Evolutionary conservation across 148 eudicot species (phyloP), one percentile per base, ranked within the genome.

Genomic region (Mesembryanthemum crystallinum): DNA sequence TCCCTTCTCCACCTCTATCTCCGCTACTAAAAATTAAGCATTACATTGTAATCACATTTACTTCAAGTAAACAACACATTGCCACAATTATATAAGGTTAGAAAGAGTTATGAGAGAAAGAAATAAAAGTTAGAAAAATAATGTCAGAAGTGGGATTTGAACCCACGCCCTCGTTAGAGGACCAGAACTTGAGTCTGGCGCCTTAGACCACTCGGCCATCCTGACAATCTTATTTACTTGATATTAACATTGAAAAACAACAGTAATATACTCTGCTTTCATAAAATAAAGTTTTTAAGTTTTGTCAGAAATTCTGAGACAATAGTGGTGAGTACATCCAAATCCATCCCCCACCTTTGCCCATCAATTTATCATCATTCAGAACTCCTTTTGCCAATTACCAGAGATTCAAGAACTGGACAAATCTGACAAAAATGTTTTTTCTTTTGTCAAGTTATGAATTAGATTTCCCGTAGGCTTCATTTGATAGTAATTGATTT

Each of bases 161-260:
- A 63, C 67, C 67, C 67, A 30, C 67, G 67, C 67, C 42, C 39
- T 61, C 35, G 8, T 2, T 9, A 10, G 65, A 61, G 8, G 65
- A 61, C 65, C 67, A 63, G 39, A 63, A 63, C 42, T 63, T 63
- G 67, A 63, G 42, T 63, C 67, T 32, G 42, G 67, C 39, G 67
- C 67, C 67, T 63, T 32, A 63, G 42, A 63, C 67, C 67, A 63
- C 67, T 63, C n/a, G 67, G 67, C 67, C 67, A 63, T 63, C 67
- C 67, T 30, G 67, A 63, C 67, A 63, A 30, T 63, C 11, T 13
- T 11, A 45, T 0, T 2, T 10, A 45, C 1, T 4, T 3, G 10
- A 14, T 60, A 27, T 27, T 15, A 1, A 24, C 7, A 24, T 7
- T 59, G 13, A 0, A 45, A 45, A 45, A 7, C 9, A 8, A 45